Evolutionary conservation across 805 yeast species (phyloP).

Genomic region (Candida qinlingensis): DNA sequence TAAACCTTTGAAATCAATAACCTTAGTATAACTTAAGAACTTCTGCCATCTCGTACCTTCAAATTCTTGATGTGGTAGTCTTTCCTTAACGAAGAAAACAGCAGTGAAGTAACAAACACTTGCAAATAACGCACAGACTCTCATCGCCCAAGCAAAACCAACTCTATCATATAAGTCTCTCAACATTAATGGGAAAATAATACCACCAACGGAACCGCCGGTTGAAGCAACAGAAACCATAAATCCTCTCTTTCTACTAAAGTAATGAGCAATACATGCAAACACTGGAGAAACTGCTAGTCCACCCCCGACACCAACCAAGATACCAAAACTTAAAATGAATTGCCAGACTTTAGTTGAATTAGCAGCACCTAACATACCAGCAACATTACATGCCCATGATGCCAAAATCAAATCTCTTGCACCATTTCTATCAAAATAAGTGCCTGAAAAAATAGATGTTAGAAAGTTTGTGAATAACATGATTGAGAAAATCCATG

Average conservation of each 20-base stretch:
- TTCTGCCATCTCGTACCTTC: conserved; percentile 24
- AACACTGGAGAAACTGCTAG: conserved; percentile 51
- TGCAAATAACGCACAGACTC: conserved; percentile 43
- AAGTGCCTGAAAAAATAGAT: conserved; percentile 50
- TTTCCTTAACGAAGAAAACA: conserved; percentile 33
- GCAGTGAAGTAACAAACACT: conserved; percentile 31
- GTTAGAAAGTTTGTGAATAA: conserved; percentile 42
- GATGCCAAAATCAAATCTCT: conserved; percentile 37
- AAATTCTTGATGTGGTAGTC: conserved; percentile 29
- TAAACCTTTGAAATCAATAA: conserved; percentile 33
- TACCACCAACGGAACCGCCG: conserved; percentile 53
- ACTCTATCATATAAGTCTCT: conserved; percentile 37
- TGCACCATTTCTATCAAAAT: conserved; percentile 52
- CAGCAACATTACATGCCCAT: conserved; percentile 36
- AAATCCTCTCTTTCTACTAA: conserved; percentile 48
- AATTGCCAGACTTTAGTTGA: conserved; percentile 53
- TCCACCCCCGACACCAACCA: conserved; percentile 54
- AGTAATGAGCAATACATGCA: conserved; percentile 62
- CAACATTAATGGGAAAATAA: conserved; percentile 47
- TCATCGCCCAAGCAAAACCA: conserved; percentile 55
- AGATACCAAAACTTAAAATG: conserved; percentile 48
- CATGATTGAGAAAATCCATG: conserved; percentile 63
- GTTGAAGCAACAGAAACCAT: conserved; percentile 44
- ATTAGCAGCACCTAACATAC: conserved; percentile 48
- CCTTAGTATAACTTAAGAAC: conserved; percentile 22